Conservation (phyloP, 2,329 filamentous ascomycete genomes). For the Xylariaceae sp. region DNA sequence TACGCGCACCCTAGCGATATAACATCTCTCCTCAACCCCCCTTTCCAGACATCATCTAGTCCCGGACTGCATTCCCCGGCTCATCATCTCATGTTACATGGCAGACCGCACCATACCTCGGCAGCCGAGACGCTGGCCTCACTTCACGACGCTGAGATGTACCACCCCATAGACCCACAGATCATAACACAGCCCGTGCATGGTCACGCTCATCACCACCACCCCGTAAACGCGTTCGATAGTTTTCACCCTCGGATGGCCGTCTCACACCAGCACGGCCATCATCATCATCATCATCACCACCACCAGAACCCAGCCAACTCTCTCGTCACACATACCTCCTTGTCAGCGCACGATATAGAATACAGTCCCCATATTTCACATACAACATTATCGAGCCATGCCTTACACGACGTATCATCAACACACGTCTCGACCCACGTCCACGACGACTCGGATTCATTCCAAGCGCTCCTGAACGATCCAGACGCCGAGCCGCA, state of each 20-base stretch:
- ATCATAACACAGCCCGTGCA: slow-evolving; percentile 55
- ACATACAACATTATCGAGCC: slow-evolving; percentile 10
- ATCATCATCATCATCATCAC: slow-evolving; percentile 37
- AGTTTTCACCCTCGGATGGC: slow-evolving; percentile 16
- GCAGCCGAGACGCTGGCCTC: slow-evolving; percentile 35
- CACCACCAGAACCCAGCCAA: slow-evolving; percentile 10
- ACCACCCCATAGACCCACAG: slow-evolving; percentile 65
- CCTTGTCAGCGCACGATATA: slow-evolving; percentile 17
- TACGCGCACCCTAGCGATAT: slow-evolving; percentile 58
- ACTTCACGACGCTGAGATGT: slow-evolving; percentile 45
- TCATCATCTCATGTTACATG: slow-evolving; percentile 41
- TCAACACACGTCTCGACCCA: slow-evolving; percentile 5
- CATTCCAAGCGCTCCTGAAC: slow-evolving; percentile 60
- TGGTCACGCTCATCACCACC: slow-evolving; percentile 37
- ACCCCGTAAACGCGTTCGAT: slow-evolving; percentile 19
- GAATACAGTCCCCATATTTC: slow-evolving; percentile 33
- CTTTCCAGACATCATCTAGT: slow-evolving; percentile 27
- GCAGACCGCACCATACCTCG: slow-evolving; percentile 33
- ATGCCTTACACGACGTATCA: slow-evolving; percentile 5
- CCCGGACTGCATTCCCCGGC: slow-evolving; percentile 37
- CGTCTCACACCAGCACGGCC: slow-evolving; percentile 13
- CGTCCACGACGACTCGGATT: slow-evolving; percentile 48
- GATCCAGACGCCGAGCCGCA: slow-evolving; percentile 50
- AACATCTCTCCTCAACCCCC: slow-evolving; percentile 49
- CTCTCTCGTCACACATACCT: slow-evolving; percentile 42